Conservation (phyloP, 768 basidiomycete species). For the Rhodocollybia butyracea region DNA sequence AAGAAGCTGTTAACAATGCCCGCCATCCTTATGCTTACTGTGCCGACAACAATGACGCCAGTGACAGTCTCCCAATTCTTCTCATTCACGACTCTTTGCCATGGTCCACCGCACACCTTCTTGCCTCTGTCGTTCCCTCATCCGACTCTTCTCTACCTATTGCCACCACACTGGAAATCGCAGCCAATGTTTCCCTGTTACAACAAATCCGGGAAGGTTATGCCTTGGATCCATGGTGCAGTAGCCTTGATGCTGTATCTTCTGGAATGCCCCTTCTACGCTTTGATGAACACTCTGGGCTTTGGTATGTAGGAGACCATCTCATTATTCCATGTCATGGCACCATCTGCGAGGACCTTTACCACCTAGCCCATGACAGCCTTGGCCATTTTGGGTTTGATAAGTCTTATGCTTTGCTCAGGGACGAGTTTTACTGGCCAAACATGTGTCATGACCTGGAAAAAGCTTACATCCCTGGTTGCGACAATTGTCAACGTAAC, state of each 20-base stretch:
- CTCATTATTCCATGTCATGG: not conserved
- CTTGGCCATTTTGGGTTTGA: conserved; percentile 16
- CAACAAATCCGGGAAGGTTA: not conserved
- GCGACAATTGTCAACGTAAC: conserved; percentile 23
- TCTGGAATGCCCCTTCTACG: not conserved
- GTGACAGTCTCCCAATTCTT: no score
- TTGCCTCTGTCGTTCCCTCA: not conserved
- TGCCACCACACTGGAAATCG: no score
- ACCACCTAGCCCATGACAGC: conserved; percentile 13
- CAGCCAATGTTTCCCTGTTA: not conserved
- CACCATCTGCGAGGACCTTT: conserved; percentile 3
- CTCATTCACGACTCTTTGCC: no score
- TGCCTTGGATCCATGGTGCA: not conserved
- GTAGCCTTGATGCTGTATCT: not conserved
- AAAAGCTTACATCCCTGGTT: conserved; percentile 19
- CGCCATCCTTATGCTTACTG: no score
- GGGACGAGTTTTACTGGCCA: conserved; percentile 14
- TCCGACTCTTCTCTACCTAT: not conserved
- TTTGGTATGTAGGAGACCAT: conserved; percentile 8
- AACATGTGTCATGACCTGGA: conserved; percentile 20
- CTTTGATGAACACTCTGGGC: not conserved
- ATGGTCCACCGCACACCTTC: not conserved
- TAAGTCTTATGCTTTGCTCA: conserved; percentile 13
- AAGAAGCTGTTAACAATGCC: not conserved
- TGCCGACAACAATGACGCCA: no score